A percentile compares a stretch with the other conserved stretches of the same genome.
These are phyloP conservation scores for Entomortierella lignicola DNA, from an alignment of 192 early-diverging fungal species.

Conservation along the genomic window DNA sequence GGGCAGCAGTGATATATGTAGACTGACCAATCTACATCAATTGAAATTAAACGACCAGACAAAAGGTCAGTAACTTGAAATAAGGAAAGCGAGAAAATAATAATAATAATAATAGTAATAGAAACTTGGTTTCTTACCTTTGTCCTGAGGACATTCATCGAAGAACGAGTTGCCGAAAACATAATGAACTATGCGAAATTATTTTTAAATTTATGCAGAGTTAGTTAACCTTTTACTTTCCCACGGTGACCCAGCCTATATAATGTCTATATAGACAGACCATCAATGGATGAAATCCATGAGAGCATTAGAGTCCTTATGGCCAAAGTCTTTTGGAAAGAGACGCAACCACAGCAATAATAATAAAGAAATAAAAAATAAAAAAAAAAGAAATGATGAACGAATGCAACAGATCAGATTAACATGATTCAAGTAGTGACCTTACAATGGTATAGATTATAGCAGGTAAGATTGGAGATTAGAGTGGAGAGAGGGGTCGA, in stretches of 20 bases:
- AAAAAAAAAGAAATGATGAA: neutral
- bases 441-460: neutral
- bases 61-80: too few species aligned
- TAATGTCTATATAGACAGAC: too few species aligned
- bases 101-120: neutral
- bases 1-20: conserved; percentile 50
- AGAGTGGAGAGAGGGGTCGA: conserved; percentile 10
- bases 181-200: conserved; percentile 1
- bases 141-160: conserved; percentile 41
- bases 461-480: neutral
- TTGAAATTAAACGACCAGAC: too few species aligned
- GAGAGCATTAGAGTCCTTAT: too few species aligned
- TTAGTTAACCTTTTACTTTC: conserved; percentile 3
- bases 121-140: conserved; percentile 12
- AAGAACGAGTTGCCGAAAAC: conserved; percentile 47
- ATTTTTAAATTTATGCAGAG: neutral
- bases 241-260: neutral
- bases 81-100: too few species aligned
- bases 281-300: too few species aligned
- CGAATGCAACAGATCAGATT: neutral
- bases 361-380: neutral
- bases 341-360: too few species aligned
- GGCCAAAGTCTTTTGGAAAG: too few species aligned
- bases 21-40: conserved; percentile 40
- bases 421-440: too few species aligned